Base-by-base conservation (phyloP, 345 rosid species). In the Populus nigra region DNA sequence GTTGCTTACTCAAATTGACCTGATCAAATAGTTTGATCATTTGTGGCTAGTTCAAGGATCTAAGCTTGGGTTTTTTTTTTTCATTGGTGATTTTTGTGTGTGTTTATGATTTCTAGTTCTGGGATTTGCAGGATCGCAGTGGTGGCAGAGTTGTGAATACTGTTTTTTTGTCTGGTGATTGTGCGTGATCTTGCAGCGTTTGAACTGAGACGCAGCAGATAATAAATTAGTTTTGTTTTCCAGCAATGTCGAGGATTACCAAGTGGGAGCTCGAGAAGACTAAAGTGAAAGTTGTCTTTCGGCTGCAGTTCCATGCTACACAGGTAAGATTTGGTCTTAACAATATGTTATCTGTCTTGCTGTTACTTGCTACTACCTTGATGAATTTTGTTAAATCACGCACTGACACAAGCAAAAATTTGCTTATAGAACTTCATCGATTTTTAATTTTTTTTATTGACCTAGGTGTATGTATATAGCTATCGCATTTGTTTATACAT, bases 221-320 rank as follows among this genome's bases (percentile, higher is more conserved):
- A 74, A 83, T 77, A 73, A 76, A 76, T 80, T 88, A 79, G 79
- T 73, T 72, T 78, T 71, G 55, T 47, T 47, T 47, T 69, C 17
- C 73, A 82, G 88, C 55, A 77, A 95, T 95, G 99, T 95, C 98
- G 79, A 93, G 96, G 85, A 74, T 87, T 61, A 73, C 93, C 7
- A 93, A 84, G 88, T 93, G 97, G 99, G 92, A 90, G 86, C 82
- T 87, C 70, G 99, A 95, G 90, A 95, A 95, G 88, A 91, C 93
- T 59, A 95, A 95, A 91, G 90, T 89, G 43, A 95, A 95, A 87
- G 97, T 95, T 53, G 99, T 95, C 73, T 95, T 95, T 82, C 91
- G 99, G 49, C 88, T 95, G 62, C 99, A 93, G 75, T 95, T 95
- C 79, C 96, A 95, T 79, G 98, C 99, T 75, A 95, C 97, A 12